Conservation (phyloP, 495 filamentous ascomycete species). For the Penicillium taxi region DNA sequence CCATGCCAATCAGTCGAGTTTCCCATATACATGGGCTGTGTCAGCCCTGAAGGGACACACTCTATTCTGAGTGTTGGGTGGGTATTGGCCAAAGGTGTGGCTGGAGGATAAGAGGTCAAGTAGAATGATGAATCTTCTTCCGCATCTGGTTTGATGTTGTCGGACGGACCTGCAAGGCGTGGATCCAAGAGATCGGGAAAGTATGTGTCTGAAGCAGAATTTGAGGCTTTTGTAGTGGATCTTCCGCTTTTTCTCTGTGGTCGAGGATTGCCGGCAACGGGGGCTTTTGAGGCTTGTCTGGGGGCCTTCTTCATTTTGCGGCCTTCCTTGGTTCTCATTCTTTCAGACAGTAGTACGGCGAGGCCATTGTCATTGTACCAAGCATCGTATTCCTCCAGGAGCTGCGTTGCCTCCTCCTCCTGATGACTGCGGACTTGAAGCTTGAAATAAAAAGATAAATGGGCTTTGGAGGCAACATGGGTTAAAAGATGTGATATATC, state of each 20-base stretch:
- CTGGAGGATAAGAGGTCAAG: neutral
- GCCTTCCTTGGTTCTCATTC: slow-evolving; percentile 63
- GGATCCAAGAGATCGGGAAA: slow-evolving; percentile 30
- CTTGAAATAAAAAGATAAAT: slow-evolving; percentile 68
- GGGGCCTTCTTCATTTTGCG: slow-evolving; percentile 49
- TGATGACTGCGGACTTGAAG: slow-evolving; percentile 54
- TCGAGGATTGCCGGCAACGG: slow-evolving; percentile 9
- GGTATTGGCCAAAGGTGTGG: neutral
- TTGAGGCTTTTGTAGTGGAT: neutral
- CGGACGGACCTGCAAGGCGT: slow-evolving; percentile 20
- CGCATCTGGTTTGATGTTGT: neutral
- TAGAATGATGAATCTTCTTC: neutral
- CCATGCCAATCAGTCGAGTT: slow-evolving; percentile 10
- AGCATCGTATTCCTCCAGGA: slow-evolving; percentile 52
- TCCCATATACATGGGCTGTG: neutral
- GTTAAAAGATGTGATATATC: slow-evolving; percentile 85
- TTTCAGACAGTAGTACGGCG: slow-evolving; percentile 56
- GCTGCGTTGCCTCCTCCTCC: slow-evolving; percentile 42
- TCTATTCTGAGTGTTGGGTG: neutral
- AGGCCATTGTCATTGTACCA: slow-evolving; percentile 66
- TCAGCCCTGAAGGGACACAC: neutral
- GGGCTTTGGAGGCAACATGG: slow-evolving; percentile 77
- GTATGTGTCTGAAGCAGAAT: neutral
- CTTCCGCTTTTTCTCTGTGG: slow-evolving; percentile 1
- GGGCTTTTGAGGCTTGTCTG: too few species aligned